phyloP scores from a whole-genome alignment of 768 basidiomycete genomes.

The Leucocoprinus leucothites region DNA sequence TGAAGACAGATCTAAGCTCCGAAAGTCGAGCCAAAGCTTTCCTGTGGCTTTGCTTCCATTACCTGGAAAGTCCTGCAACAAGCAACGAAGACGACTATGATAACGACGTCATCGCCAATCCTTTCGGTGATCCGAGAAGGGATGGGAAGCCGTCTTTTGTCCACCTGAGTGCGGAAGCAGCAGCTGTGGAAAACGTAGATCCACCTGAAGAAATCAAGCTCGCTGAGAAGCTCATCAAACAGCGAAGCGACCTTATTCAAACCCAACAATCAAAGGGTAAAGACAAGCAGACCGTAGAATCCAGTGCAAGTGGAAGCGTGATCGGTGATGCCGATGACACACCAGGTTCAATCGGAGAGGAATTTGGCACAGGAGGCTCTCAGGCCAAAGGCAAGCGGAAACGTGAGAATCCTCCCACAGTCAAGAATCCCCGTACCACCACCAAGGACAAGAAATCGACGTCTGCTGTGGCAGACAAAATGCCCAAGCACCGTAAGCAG shows the following conservation, averaged over 20 bases:
- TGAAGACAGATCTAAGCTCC: conserved; percentile 70
- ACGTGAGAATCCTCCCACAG: conserved; percentile 13
- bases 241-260: conserved; percentile 35
- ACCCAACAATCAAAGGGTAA: conserved; percentile 23
- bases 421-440: conserved; percentile 6
- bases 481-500: conserved; percentile 14
- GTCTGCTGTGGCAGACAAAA: neutral
- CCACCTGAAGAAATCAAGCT: conserved; percentile 37
- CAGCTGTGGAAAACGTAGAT: conserved; percentile 43
- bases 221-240: conserved; percentile 35
- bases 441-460: conserved; percentile 8
- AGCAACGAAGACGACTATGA: conserved; percentile 37
- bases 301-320: conserved; percentile 16
- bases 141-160: conserved; percentile 35
- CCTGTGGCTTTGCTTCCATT: conserved; percentile 82
- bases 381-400: conserved; percentile 23
- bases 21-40: conserved; percentile 74
- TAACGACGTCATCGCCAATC: conserved; percentile 40
- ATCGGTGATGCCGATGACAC: conserved; percentile 20
- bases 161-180: conserved; percentile 36
- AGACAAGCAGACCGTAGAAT: conserved; percentile 14
- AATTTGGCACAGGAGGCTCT: neutral
- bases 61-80: conserved; percentile 49
- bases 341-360: conserved; percentile 12
- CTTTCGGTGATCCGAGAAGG: conserved; percentile 52